phyloP scores from a whole-genome alignment of 495 filamentous ascomycete species.

The Tuber aestivum region DNA sequence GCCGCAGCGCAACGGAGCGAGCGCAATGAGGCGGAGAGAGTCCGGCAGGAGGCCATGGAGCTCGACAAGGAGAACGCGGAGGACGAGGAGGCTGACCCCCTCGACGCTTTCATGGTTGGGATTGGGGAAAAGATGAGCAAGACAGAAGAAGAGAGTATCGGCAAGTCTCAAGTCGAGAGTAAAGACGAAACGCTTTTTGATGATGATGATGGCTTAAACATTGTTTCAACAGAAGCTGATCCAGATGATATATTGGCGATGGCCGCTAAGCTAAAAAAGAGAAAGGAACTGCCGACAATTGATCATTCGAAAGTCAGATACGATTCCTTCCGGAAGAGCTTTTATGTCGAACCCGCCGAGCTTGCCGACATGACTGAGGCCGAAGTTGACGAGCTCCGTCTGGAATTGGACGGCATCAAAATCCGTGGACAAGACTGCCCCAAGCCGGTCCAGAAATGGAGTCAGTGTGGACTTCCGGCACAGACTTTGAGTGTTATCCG shows the following conservation, averaged over 20 bases:
- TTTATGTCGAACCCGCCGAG: constrained; percentile 86
- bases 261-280: constrained; percentile 81
- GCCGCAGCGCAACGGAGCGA: constrained; percentile 72
- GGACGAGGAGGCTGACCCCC: constrained; percentile 77
- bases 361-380: constrained; percentile 77
- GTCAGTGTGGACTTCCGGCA: constrained; percentile 81
- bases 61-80: constrained; percentile 41
- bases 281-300: constrained; percentile 84
- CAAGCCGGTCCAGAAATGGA: constrained; percentile 93
- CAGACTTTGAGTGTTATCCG: constrained; percentile 85
- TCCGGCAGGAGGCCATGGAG: constrained; percentile 35
- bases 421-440: constrained; percentile 78
- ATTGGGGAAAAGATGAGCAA: constrained; percentile 54
- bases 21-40: constrained; percentile 49
- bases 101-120: constrained; percentile 87
- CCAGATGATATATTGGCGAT: constrained; percentile 81
- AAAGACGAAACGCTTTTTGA: constrained; percentile 79
- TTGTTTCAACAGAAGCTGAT: constrained; percentile 65
- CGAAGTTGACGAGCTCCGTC: constrained; percentile 70
- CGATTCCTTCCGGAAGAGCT: constrained; percentile 80
- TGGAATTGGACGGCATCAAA: constrained; percentile 93
- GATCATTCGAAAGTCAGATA: constrained; percentile 82
- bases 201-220: constrained; percentile 72
- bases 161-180: constrained; percentile 47
- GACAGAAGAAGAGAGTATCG: constrained; percentile 22